These are phyloP conservation scores for Cladobotryum mycophilum DNA, from an alignment of 2,329 filamentous ascomycete species.

Conservation along the genomic window DNA sequence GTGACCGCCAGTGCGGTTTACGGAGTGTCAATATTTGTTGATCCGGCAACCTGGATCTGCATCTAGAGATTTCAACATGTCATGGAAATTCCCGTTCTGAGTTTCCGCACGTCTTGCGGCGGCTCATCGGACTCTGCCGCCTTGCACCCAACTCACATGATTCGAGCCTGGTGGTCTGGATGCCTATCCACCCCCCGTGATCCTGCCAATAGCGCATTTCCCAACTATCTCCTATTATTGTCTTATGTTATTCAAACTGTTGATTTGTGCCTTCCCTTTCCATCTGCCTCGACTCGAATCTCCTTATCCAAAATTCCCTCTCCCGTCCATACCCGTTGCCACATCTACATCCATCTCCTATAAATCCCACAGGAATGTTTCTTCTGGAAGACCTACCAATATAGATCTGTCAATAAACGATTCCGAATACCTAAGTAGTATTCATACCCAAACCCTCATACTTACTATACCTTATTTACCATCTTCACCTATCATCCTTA, in stretches of 20 bases:
- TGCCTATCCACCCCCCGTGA: conserved; percentile 7
- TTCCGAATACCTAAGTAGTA: too few relatives aligned
- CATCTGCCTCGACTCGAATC: background rate
- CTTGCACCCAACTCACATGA: conserved; percentile 7
- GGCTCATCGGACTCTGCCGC: background rate
- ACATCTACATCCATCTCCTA: background rate
- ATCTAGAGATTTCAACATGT: too few relatives aligned
- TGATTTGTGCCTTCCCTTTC: background rate
- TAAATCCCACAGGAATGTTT: background rate
- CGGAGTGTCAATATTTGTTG: too few relatives aligned
- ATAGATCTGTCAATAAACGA: too few relatives aligned
- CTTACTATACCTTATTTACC: background rate
- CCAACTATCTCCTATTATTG: conserved; percentile 3
- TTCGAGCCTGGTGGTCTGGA: background rate
- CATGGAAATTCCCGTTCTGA: too few relatives aligned
- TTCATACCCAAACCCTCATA: background rate
- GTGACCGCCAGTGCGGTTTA: too few relatives aligned
- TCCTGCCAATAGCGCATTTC: conserved; percentile 9
- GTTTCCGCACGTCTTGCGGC: too few relatives aligned
- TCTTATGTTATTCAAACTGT: background rate
- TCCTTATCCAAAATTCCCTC: background rate
- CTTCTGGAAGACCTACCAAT: too few relatives aligned
- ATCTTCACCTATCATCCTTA: background rate
- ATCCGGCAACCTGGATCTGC: too few relatives aligned
- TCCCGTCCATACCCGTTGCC: too few relatives aligned